Evolutionary conservation across 2,329 filamentous ascomycete species (phyloP).

Genomic region (Pseudonectria buxi): DNA sequence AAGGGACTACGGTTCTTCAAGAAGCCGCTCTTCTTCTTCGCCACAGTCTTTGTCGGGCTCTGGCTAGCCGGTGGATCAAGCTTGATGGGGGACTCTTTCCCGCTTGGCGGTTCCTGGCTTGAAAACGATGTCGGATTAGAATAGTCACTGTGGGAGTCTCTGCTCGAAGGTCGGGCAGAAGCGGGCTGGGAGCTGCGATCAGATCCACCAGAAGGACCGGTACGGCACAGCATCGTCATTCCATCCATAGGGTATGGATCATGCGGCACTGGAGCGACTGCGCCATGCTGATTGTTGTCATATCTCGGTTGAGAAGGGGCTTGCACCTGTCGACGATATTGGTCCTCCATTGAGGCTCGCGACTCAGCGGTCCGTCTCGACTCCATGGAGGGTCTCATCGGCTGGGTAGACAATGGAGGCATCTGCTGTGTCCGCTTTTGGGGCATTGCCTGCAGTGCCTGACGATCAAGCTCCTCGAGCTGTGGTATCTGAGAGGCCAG

Average conservation of each 20-base stretch:
- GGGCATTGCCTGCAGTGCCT: constrained; percentile 6
- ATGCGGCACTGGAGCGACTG: constrained; percentile 68
- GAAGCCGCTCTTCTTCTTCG: constrained; percentile 73
- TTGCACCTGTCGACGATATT: constrained; percentile 16
- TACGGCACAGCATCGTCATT: constrained; percentile 94
- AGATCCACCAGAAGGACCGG: constrained; percentile 62
- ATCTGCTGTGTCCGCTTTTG: constrained; percentile 8
- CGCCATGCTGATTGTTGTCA: constrained; percentile 49
- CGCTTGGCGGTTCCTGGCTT: constrained; percentile 72
- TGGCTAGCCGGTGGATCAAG: constrained; percentile 41
- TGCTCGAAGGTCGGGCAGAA: constrained; percentile 69
- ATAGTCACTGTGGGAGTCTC: constrained; percentile 85
- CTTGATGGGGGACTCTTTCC: constrained; percentile 69
- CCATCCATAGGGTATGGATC: constrained; percentile 92
- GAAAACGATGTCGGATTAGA: constrained; percentile 86
- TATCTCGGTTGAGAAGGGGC: constrained; percentile 21
- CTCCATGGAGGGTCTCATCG: constrained; percentile 17
- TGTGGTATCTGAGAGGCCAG: constrained; percentile 42
- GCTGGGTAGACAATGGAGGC: constrained; percentile 4
- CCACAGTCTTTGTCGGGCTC: constrained; percentile 58
- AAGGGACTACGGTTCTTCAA: constrained; percentile 93
- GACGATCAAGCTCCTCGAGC: constrained; percentile 1
- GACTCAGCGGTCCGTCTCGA: constrained; percentile 5
- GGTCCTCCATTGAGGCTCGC: constrained; percentile 15
- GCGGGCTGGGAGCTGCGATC: constrained; percentile 46